A percentile compares a stretch with the other conserved stretches of the same genome.
These are phyloP conservation scores for Zygosaccharomyces pseudorouxii DNA, from an alignment of 805 yeast genomes.

Conservation along the genomic window DNA sequence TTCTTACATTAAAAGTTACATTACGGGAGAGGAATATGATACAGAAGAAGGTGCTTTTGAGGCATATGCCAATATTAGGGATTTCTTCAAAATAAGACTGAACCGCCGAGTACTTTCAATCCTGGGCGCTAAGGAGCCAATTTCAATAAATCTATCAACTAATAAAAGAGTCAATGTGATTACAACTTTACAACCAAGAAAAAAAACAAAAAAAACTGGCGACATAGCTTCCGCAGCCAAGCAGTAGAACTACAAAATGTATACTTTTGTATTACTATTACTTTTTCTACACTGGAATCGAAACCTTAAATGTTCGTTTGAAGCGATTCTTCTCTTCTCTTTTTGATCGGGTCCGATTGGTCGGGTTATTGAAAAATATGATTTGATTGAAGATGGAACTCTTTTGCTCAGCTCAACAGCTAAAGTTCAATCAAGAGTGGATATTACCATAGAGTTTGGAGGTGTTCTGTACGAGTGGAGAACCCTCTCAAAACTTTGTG, in stretches of 20 bases:
- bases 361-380: neutral
- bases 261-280: neutral
- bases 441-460: neutral
- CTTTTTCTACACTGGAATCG: neutral
- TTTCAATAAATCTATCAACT: neutral
- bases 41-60: slow-evolving; percentile 37
- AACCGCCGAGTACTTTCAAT: slow-evolving; percentile 24
- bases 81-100: slow-evolving; percentile 22
- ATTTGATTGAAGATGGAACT: neutral
- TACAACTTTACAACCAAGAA: slow-evolving; percentile 16
- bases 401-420: neutral
- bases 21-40: slow-evolving; percentile 48
- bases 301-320: neutral
- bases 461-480: neutral
- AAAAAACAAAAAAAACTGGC: slow-evolving; percentile 14
- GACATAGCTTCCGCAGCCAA: neutral
- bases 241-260: neutral
- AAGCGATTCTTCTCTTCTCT: neutral
- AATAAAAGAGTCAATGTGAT: neutral
- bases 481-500: neutral
- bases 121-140: slow-evolving; percentile 11
- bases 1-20: slow-evolving; percentile 38
- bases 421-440: neutral
- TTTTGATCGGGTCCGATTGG: slow-evolving; percentile 18
- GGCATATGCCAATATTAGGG: slow-evolving; percentile 33